Evolutionary conservation across 129 eudicot genomes (phyloP).

Genomic region (Solidago caesia): DNA sequence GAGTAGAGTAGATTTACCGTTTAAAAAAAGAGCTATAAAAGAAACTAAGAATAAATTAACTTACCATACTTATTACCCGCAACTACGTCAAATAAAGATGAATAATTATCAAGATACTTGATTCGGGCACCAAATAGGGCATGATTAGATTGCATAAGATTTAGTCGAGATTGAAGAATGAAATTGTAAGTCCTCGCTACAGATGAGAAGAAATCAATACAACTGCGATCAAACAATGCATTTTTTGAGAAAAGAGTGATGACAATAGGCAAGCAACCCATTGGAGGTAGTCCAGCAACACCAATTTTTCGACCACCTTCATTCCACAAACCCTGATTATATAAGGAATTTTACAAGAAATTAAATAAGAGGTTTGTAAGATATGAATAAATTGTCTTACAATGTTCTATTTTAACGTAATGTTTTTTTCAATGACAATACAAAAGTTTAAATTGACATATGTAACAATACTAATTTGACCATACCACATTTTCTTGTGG

Average conservation of each 20-base stretch:
- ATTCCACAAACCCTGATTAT: slow-evolving; percentile 42
- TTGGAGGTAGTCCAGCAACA: slow-evolving; percentile 65
- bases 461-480: neutral
- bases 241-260: slow-evolving; percentile 51
- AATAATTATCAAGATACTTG: slow-evolving; percentile 46
- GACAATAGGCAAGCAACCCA: slow-evolving; percentile 82
- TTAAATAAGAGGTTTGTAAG: neutral
- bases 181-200: slow-evolving; percentile 46
- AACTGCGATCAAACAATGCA: slow-evolving; percentile 45
- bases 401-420: neutral
- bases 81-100: slow-evolving; percentile 35
- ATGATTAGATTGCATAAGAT: slow-evolving; percentile 32
- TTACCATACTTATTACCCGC: slow-evolving; percentile 43
- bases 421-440: neutral
- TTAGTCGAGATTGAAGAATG: slow-evolving; percentile 41
- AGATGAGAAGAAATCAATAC: slow-evolving; percentile 49
- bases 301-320: slow-evolving; percentile 61
- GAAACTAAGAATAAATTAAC: neutral
- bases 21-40: neutral
- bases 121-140: slow-evolving; percentile 33
- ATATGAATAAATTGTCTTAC: neutral
- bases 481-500: neutral
- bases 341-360: neutral
- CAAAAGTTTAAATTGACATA: neutral
- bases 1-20: too few species aligned